phyloP scores from a whole-genome alignment of 1,284 basidiomycete genomes.

The Ustilago cynodontis region DNA sequence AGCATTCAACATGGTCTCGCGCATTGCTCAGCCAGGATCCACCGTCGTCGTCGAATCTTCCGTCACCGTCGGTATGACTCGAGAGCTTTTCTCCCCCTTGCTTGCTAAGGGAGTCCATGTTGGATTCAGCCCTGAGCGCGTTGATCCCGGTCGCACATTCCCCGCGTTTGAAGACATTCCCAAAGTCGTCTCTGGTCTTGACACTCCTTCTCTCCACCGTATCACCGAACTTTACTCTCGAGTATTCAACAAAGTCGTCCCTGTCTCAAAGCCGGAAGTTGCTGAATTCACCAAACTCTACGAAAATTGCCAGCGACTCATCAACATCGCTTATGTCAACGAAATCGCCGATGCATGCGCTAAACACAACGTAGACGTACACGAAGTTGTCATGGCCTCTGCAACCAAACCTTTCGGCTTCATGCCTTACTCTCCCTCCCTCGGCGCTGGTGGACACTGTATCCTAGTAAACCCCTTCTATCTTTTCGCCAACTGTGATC shows the following conservation, averaged over 20 bases:
- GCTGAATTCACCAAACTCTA: conserved; percentile 46
- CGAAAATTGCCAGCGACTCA: conserved; percentile 41
- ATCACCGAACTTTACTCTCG: conserved; percentile 34
- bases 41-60: conserved; percentile 42
- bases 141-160: conserved; percentile 39
- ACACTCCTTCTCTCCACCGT: conserved; percentile 25
- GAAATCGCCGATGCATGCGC: conserved; percentile 46
- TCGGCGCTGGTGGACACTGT: conserved; percentile 43
- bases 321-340: conserved; percentile 52
- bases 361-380: conserved; percentile 33
- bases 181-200: conserved; percentile 40
- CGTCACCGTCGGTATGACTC: conserved; percentile 44
- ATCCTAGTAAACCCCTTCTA: conserved; percentile 48
- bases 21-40: conserved; percentile 28
- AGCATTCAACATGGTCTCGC: conserved; percentile 32
- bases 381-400: conserved; percentile 35
- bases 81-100: conserved; percentile 32
- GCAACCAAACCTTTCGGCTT: conserved; percentile 46
- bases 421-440: conserved; percentile 33
- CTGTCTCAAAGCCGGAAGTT: conserved; percentile 31
- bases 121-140: conserved; percentile 40
- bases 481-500: conserved; percentile 38
- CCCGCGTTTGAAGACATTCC: conserved; percentile 41
- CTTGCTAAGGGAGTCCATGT: conserved; percentile 30
- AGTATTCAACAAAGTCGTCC: conserved; percentile 36